A percentile compares a stretch with the other conserved stretches of the same genome.
phyloP scores from a whole-genome alignment of 2,329 filamentous ascomycete species.

The Davidsoniella eucalypti region DNA sequence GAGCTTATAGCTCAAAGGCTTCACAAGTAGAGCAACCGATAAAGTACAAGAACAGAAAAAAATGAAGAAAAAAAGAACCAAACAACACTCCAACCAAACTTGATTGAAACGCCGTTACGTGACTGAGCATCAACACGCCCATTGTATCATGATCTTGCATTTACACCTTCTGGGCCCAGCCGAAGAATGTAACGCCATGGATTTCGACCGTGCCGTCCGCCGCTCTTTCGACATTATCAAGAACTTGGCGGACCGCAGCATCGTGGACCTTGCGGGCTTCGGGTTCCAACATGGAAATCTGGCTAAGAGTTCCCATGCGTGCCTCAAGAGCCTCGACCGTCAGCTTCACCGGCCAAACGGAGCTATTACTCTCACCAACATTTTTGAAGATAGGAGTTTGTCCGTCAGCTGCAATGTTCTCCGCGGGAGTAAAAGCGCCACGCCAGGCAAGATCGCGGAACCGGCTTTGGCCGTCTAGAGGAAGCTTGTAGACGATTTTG shows the following conservation, averaged over 20 bases:
- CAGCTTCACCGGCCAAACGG: slow-evolving; percentile 42
- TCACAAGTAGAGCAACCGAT: neutral
- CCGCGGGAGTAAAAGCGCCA: slow-evolving; percentile 44
- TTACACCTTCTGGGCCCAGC: slow-evolving; percentile 39
- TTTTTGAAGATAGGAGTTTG: slow-evolving; percentile 41
- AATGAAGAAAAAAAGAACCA: neutral
- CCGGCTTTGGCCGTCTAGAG: slow-evolving; percentile 40
- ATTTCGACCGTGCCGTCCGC: slow-evolving; percentile 44
- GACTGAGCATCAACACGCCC: neutral
- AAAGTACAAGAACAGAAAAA: neutral
- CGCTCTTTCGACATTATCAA: slow-evolving; percentile 39
- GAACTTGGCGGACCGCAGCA: slow-evolving; percentile 34
- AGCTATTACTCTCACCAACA: slow-evolving; percentile 37
- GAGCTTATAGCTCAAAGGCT: neutral
- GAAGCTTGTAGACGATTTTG: slow-evolving; percentile 36
- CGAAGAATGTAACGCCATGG: slow-evolving; percentile 46
- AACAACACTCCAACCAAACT: too few species aligned
- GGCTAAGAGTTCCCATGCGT: slow-evolving; percentile 48
- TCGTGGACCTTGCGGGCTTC: slow-evolving; percentile 31
- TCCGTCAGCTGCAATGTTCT: slow-evolving; percentile 22
- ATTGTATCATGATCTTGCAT: neutral
- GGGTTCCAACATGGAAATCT: slow-evolving; percentile 43
- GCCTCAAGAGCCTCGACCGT: slow-evolving; percentile 44
- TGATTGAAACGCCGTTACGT: too few species aligned
- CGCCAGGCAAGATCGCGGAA: slow-evolving; percentile 51